phyloP scores from a whole-genome alignment of 2,329 filamentous ascomycete species.

The Passalora sequoiae region DNA sequence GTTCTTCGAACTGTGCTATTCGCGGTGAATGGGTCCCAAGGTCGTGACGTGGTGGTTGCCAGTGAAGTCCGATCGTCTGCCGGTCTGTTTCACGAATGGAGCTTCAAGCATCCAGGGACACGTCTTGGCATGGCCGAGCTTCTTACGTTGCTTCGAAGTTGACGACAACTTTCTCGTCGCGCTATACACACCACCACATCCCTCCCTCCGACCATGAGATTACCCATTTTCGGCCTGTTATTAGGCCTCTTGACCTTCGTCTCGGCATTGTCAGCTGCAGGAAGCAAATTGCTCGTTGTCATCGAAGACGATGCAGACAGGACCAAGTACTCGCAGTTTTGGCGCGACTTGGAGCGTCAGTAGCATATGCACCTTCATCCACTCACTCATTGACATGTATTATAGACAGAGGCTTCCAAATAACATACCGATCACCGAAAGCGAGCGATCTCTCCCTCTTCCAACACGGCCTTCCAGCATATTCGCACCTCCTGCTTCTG shows the following conservation, averaged over 20 bases:
- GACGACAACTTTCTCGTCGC: not conserved
- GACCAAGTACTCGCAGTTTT: slow-evolving; percentile 75
- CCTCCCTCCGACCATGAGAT: slow-evolving; percentile 45
- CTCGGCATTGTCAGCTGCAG: slow-evolving; percentile 72
- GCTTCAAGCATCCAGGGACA: not conserved
- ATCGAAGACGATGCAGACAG: slow-evolving; percentile 78
- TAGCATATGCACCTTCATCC: slow-evolving; percentile 8
- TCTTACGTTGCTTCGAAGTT: slow-evolving; percentile 4
- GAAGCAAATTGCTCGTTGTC: slow-evolving; percentile 76
- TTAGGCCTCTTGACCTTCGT: slow-evolving; percentile 62
- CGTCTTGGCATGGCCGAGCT: slow-evolving; percentile 10
- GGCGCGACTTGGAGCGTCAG: slow-evolving; percentile 66
- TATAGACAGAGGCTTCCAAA: slow-evolving; percentile 73
- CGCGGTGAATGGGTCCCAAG: no score
- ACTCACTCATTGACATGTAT: slow-evolving; percentile 2
- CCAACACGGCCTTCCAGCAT: slow-evolving; percentile 76
- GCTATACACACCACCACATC: no score
- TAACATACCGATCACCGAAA: slow-evolving; percentile 79
- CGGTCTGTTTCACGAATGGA: no score
- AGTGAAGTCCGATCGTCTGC: no score
- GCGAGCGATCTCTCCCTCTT: slow-evolving; percentile 73
- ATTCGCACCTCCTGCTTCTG: slow-evolving; percentile 85
- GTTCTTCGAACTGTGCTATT: no score
- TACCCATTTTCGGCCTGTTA: slow-evolving; percentile 45
- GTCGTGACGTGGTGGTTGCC: not conserved